These are phyloP conservation scores for Alternaria viburni DNA, from an alignment of 2,329 filamentous ascomycete genomes.

Conservation along the genomic window DNA sequence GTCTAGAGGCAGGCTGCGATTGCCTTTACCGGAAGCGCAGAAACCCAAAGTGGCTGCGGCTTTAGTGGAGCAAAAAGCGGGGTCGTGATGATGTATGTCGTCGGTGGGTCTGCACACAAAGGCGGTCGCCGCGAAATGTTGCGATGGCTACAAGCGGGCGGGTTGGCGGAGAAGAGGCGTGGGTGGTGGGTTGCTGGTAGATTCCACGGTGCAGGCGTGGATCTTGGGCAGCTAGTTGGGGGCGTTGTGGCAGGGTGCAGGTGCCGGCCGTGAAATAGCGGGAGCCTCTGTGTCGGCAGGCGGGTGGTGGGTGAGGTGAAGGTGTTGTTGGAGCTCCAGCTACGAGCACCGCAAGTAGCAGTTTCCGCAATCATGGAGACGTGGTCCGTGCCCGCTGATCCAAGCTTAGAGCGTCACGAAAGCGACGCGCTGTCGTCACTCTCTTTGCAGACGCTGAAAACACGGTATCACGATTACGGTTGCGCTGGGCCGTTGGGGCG, in stretches of 20 bases:
- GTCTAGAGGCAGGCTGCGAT: conserved; percentile 13
- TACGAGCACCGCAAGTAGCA: conserved; percentile 16
- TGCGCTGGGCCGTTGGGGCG: background rate
- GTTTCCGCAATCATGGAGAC: conserved; percentile 26
- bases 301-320: conserved; percentile 21
- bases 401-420: conserved; percentile 20
- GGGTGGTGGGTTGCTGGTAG: conserved; percentile 19
- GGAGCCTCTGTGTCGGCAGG: conserved; percentile 15
- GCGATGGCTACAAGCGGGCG: conserved; percentile 8
- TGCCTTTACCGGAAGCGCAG: conserved; percentile 16
- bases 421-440: conserved; percentile 12
- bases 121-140: conserved; percentile 3
- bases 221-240: conserved; percentile 24
- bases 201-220: conserved; percentile 49
- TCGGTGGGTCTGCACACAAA: background rate
- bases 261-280: conserved; percentile 14
- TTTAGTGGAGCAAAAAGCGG: conserved; percentile 10
- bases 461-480: background rate
- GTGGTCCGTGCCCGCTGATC: conserved; percentile 14
- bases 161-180: conserved; percentile 24
- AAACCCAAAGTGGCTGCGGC: conserved; percentile 1
- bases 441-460: background rate
- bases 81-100: conserved; percentile 2
- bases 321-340: conserved; percentile 24
- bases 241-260: conserved; percentile 10